Evolutionary conservation across 2,329 filamentous ascomycete species (phyloP).

Genomic region (Chrysoporthe deuterocubensis): DNA sequence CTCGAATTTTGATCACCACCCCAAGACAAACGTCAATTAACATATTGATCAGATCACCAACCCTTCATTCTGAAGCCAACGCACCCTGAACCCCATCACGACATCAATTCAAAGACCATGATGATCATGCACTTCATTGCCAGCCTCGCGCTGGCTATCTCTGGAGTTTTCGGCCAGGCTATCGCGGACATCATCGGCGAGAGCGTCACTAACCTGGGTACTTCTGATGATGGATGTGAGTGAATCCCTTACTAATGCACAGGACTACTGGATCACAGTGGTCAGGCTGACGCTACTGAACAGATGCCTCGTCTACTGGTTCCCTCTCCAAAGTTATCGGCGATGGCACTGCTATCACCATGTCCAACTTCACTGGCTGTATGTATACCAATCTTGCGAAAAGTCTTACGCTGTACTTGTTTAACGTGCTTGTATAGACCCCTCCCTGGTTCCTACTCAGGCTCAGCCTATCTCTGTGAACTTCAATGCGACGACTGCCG

Average conservation of each 20-base stretch:
- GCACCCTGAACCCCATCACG: neutral
- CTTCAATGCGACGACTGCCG: neutral
- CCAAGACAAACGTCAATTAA: neutral
- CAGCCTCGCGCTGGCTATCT: constrained; percentile 5
- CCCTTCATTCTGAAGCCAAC: neutral
- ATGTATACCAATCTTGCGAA: neutral
- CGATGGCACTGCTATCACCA: neutral
- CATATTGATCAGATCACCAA: neutral
- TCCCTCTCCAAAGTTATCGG: neutral
- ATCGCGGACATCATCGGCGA: neutral
- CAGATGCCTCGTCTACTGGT: neutral
- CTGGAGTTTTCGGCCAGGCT: neutral
- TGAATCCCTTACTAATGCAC: neutral
- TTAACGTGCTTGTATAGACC: neutral
- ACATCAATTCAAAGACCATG: neutral
- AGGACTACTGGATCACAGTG: neutral
- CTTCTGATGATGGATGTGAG: neutral
- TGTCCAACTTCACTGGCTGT: neutral
- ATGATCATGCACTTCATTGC: neutral
- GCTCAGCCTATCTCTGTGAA: neutral
- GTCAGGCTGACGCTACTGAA: neutral
- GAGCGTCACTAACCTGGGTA: neutral
- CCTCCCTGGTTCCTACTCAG: neutral
- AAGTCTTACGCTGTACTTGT: neutral
- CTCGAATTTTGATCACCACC: neutral